Evolutionary conservation across 139 green algal species (phyloP).

Genomic region (Marvania coccoides): DNA sequence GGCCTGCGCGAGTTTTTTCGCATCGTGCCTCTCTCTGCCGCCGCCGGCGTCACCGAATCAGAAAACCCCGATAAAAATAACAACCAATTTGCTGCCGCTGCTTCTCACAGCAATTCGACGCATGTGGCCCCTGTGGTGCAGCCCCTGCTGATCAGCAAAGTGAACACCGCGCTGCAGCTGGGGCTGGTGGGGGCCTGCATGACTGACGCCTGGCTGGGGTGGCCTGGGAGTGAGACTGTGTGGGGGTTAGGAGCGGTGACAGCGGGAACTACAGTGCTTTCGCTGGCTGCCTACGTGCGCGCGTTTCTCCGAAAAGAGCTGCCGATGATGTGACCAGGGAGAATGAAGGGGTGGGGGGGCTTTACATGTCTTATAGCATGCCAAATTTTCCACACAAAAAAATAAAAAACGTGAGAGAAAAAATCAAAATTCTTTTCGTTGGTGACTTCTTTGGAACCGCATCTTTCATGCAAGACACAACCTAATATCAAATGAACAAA

Average conservation of each 20-base stretch:
- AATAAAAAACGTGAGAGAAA: no score
- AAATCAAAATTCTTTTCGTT: no score
- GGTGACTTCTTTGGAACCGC: no score
- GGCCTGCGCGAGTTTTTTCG: constrained; percentile 52
- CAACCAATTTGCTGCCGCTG: no score
- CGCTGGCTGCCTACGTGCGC: constrained; percentile 45
- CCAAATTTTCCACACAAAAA: no score
- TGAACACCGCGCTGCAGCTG: constrained; percentile 83
- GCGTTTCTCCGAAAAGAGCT: background rate
- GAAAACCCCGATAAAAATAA: no score
- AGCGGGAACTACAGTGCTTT: constrained; percentile 50
- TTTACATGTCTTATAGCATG: background rate
- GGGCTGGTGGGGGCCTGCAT: constrained; percentile 56
- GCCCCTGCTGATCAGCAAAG: constrained; percentile 75
- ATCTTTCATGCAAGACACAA: no score
- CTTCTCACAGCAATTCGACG: no score
- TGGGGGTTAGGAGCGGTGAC: constrained; percentile 24
- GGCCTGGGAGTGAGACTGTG: constrained; percentile 31
- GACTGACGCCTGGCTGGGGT: constrained; percentile 38
- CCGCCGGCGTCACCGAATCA: no score
- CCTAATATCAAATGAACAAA: no score
- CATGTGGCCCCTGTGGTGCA: constrained; percentile 29
- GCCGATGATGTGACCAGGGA: background rate
- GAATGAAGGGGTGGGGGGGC: background rate
- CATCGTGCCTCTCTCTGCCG: no score